phyloP scores from a whole-genome alignment of 495 filamentous ascomycete species.

The Neurospora sp. region DNA sequence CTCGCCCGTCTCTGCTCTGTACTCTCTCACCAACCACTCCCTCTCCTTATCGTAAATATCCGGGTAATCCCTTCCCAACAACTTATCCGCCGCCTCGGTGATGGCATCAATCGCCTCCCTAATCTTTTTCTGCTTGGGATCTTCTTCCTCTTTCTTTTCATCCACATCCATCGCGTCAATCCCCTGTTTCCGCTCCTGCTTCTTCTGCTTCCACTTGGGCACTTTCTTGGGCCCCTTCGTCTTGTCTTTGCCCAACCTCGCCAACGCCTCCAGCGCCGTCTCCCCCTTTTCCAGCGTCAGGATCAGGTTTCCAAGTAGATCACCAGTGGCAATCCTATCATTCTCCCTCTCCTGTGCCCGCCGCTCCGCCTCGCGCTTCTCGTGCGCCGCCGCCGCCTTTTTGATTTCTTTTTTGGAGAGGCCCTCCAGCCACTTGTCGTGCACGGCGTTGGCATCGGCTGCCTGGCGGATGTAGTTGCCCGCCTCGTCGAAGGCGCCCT shows the following conservation, averaged over 20 bases:
- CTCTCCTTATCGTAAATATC: constrained; percentile 86
- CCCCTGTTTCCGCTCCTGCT: constrained; percentile 34
- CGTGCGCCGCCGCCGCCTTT: constrained; percentile 75
- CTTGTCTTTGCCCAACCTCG: constrained; percentile 61
- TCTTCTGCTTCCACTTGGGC: constrained; percentile 50
- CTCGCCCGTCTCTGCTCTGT: constrained; percentile 78
- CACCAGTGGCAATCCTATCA: constrained; percentile 64
- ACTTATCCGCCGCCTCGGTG: constrained; percentile 77
- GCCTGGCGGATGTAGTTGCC: constrained; percentile 93
- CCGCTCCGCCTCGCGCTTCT: constrained; percentile 70
- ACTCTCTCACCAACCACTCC: constrained; percentile 76
- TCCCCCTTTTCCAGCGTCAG: constrained; percentile 67
- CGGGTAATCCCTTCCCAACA: constrained; percentile 68
- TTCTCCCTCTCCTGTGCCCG: constrained; percentile 57
- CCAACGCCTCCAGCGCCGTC: constrained; percentile 80
- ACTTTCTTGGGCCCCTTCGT: constrained; percentile 51
- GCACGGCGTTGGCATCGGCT: constrained; percentile 74
- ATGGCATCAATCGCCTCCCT: constrained; percentile 68
- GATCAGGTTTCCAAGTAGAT: constrained; percentile 65
- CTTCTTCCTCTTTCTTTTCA: constrained; percentile 39
- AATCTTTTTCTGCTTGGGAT: constrained; percentile 59
- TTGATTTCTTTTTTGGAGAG: constrained; percentile 89
- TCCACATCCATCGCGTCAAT: constrained; percentile 55
- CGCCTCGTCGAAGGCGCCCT: constrained; percentile 79
- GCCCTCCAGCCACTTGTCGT: constrained; percentile 88